Conservation (phyloP, 306 rosid genomes). For the Coriaria nepalensis region DNA sequence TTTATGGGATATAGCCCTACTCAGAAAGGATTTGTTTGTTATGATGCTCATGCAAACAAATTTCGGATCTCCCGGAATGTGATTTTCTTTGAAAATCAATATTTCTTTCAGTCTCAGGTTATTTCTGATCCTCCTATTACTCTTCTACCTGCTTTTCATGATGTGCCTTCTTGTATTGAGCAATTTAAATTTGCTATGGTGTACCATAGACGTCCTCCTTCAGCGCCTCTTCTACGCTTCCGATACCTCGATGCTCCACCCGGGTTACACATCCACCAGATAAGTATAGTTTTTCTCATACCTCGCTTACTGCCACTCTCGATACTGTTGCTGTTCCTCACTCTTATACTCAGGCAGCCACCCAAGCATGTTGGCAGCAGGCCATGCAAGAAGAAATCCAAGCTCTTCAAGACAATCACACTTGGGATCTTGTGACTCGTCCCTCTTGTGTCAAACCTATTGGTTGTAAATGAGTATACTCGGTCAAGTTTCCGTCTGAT, state of each 20-base stretch:
- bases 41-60: neutral
- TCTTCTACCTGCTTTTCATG: neutral
- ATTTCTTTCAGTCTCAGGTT: neutral
- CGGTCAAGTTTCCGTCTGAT: too few species aligned
- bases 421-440: too few species aligned
- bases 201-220: neutral
- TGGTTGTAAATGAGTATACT: too few species aligned
- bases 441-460: too few species aligned
- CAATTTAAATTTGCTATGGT: neutral
- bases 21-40: neutral
- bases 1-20: neutral
- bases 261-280: neutral
- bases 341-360: too few species aligned
- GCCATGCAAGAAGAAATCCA: too few species aligned
- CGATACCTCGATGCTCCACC: neutral
- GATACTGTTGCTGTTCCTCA: too few species aligned
- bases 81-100: neutral
- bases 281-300: neutral
- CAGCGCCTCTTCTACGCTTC: neutral
- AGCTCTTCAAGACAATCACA: too few species aligned
- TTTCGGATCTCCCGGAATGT: slow-evolving; percentile 3
- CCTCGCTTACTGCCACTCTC: too few species aligned
- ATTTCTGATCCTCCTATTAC: neutral
- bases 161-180: neutral
- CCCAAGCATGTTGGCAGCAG: too few species aligned